Conservation (phyloP, 495 filamentous ascomycete genomes). For the Penicillium egyptiacum region DNA sequence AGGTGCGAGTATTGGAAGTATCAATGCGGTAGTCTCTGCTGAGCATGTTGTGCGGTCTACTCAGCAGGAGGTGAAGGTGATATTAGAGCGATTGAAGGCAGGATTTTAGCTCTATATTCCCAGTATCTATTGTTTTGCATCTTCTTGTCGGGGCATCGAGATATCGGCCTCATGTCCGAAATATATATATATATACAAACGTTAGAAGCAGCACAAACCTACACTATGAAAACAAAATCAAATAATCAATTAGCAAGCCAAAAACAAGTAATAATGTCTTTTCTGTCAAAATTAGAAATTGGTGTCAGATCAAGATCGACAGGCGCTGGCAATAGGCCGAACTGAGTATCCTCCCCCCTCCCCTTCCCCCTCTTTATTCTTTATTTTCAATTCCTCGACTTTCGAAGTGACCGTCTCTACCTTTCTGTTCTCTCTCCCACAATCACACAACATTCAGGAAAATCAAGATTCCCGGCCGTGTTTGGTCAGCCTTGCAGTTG, state of each 20-base stretch:
- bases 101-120: background rate
- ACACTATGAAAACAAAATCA: background rate
- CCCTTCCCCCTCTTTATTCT: conserved; percentile 11
- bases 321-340: background rate
- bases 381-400: conserved; percentile 1
- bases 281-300: background rate
- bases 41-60: conserved; percentile 19
- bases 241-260: background rate
- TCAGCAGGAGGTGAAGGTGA: conserved; percentile 15
- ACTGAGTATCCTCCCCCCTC: conserved; percentile 5
- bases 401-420: background rate
- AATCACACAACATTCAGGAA: background rate
- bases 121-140: background rate
- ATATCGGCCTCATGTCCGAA: background rate
- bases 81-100: conserved; percentile 1
- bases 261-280: background rate
- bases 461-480: conserved; percentile 20
- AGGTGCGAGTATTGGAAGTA: conserved; percentile 26
- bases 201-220: no score
- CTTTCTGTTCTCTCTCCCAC: background rate
- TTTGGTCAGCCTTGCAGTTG: conserved; percentile 31
- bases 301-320: background rate
- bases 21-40: conserved; percentile 19
- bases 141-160: background rate
- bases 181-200: background rate